These are phyloP conservation scores for Hymenoscyphus salicellus DNA, from an alignment of 2,329 filamentous ascomycete species.

Conservation along the genomic window DNA sequence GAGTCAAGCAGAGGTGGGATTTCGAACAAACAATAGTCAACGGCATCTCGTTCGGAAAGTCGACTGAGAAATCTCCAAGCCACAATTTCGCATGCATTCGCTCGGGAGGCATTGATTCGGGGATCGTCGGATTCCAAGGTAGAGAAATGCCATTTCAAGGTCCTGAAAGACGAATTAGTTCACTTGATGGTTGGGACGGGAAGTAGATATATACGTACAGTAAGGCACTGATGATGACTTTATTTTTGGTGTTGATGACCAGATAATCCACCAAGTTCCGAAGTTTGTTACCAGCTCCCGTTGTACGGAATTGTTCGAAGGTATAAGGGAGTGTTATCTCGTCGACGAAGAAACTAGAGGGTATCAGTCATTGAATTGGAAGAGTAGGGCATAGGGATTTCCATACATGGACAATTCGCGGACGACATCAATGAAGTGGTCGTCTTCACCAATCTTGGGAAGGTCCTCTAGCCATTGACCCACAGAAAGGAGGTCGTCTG, in stretches of 20 bases:
- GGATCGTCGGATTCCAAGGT: conserved; percentile 58
- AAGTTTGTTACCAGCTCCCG: conserved; percentile 57
- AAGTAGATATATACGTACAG: conserved; percentile 51
- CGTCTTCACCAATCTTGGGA: conserved; percentile 55
- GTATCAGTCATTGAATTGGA: conserved; percentile 11
- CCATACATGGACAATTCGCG: conserved; percentile 50
- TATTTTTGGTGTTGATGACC: conserved; percentile 60
- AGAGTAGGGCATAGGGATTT: neutral
- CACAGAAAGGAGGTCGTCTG: conserved; percentile 4
- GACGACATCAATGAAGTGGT: conserved; percentile 60
- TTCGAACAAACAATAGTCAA: conserved; percentile 72
- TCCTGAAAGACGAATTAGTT: conserved; percentile 45
- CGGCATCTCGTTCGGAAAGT: conserved; percentile 68
- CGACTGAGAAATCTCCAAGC: conserved; percentile 74
- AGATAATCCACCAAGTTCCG: conserved; percentile 63
- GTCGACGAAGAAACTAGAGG: conserved; percentile 57
- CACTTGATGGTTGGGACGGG: neutral
- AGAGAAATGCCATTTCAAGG: conserved; percentile 71
- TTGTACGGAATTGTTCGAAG: conserved; percentile 71
- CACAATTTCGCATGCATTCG: conserved; percentile 74
- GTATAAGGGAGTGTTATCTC: conserved; percentile 63
- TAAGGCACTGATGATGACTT: conserved; percentile 68
- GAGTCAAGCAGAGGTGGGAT: conserved; percentile 46
- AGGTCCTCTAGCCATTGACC: conserved; percentile 34
- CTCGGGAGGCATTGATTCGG: conserved; percentile 65